Conservation (phyloP, 257 asterid genomes). For the Solanum commersonii region DNA sequence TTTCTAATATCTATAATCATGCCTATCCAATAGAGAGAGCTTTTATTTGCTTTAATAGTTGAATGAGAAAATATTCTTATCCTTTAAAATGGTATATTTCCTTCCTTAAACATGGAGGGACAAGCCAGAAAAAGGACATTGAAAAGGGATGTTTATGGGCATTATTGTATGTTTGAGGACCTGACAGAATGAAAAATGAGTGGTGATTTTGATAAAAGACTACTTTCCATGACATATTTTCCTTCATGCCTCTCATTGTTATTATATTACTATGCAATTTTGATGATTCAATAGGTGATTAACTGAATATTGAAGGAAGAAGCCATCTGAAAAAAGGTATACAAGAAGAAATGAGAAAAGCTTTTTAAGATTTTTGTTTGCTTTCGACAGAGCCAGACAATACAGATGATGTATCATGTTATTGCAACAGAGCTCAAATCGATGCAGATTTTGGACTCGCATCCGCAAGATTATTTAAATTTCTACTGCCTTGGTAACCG, state of each 20-base stretch:
- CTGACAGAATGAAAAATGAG: background rate
- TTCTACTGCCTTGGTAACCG: constrained; percentile 91
- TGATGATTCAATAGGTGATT: background rate
- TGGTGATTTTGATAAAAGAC: background rate
- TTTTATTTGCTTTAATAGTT: background rate
- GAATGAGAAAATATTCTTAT: background rate
- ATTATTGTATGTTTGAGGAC: background rate
- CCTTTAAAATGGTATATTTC: background rate
- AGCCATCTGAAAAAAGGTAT: background rate
- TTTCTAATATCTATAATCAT: background rate
- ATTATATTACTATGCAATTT: background rate
- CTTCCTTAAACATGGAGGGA: background rate
- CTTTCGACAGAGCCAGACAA: constrained; percentile 58
- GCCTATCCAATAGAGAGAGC: background rate
- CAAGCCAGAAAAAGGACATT: background rate
- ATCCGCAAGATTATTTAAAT: constrained; percentile 74
- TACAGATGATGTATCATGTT: constrained; percentile 70
- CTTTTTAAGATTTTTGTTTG: background rate
- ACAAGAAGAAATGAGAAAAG: background rate
- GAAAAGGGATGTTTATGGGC: background rate
- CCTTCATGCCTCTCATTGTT: background rate
- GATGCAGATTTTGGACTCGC: constrained; percentile 39
- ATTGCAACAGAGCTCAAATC: constrained; percentile 66
- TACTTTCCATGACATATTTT: background rate
- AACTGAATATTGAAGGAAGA: background rate